phyloP scores from a whole-genome alignment of 805 yeast genomes.

The Cyberlindnera subsufficiens region DNA sequence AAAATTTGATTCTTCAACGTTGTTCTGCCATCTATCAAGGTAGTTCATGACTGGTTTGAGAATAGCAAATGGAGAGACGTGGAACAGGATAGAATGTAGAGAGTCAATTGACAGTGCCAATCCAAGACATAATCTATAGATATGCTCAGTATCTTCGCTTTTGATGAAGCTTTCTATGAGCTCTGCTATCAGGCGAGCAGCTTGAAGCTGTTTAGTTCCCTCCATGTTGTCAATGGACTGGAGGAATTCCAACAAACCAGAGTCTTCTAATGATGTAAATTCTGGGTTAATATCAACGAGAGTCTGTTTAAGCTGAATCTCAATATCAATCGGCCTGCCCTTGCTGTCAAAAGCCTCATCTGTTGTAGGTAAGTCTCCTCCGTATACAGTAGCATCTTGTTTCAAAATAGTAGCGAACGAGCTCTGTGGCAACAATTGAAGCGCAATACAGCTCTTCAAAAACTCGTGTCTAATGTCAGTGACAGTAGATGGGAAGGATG shows the following conservation, averaged over 20 bases:
- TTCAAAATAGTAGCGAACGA: conserved; percentile 30
- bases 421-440: conserved; percentile 31
- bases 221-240: conserved; percentile 39
- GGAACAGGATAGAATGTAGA: conserved; percentile 38
- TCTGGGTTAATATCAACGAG: conserved; percentile 40
- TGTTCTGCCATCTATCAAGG: conserved; percentile 39
- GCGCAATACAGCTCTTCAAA: conserved; percentile 36
- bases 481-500: conserved; percentile 42
- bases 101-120: conserved; percentile 37
- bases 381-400: conserved; percentile 34
- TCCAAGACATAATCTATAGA: conserved; percentile 48
- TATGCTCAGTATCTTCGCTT: conserved; percentile 34
- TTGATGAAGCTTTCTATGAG: conserved; percentile 31
- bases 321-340: conserved; percentile 27
- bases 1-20: conserved; percentile 44
- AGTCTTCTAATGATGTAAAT: conserved; percentile 43
- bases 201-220: conserved; percentile 39
- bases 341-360: conserved; percentile 30
- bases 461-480: conserved; percentile 47
- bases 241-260: conserved; percentile 47
- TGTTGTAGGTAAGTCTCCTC: conserved; percentile 24
- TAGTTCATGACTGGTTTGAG: conserved; percentile 41
- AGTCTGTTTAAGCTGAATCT: conserved; percentile 22
- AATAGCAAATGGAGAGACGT: conserved; percentile 37
- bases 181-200: conserved; percentile 31